A percentile compares a stretch with the other conserved stretches of the same genome.
Conservation (phyloP, 345 rosid species). For the Hibiscus trionum region DNA sequence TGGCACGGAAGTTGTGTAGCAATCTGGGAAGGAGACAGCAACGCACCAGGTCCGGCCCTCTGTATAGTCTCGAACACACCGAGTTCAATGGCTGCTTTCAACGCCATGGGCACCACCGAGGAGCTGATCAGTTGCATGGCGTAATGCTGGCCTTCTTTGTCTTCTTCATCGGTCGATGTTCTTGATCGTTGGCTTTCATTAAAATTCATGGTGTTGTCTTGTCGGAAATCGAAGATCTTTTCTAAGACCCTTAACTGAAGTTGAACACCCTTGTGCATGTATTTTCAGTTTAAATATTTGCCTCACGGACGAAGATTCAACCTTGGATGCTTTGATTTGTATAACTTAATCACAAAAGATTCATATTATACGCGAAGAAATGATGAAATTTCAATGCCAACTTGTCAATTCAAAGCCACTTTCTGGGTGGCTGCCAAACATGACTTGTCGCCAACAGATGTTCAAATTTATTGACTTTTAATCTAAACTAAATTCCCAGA, state of each 20-base stretch:
- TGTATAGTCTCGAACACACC: slow-evolving; percentile 29
- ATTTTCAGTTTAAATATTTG: not conserved
- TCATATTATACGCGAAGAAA: not conserved
- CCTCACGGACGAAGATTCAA: not conserved
- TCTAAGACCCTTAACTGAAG: not conserved
- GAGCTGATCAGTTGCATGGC: slow-evolving; percentile 36
- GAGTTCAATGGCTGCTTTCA: slow-evolving; percentile 30
- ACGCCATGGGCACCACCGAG: slow-evolving; percentile 35
- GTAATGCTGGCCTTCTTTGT: not conserved
- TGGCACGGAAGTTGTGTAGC: slow-evolving; percentile 17
- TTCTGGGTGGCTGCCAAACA: not conserved
- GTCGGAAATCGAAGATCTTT: not conserved
- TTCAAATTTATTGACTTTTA: no score
- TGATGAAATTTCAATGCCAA: not conserved
- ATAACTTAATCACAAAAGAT: not conserved
- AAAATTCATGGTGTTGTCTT: not conserved
- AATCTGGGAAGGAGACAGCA: slow-evolving; percentile 27
- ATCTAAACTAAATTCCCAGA: no score
- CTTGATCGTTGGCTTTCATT: not conserved
- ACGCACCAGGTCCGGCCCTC: slow-evolving; percentile 25
- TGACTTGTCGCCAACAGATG: not conserved
- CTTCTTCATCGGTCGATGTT: not conserved
- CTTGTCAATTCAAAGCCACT: not conserved
- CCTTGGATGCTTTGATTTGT: not conserved
- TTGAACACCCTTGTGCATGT: not conserved